Evolutionary conservation across 2,329 filamentous ascomycete genomes (phyloP), one percentile per base, ranked within the genome.

Genomic region (Allantophomopsis cytisporea): DNA sequence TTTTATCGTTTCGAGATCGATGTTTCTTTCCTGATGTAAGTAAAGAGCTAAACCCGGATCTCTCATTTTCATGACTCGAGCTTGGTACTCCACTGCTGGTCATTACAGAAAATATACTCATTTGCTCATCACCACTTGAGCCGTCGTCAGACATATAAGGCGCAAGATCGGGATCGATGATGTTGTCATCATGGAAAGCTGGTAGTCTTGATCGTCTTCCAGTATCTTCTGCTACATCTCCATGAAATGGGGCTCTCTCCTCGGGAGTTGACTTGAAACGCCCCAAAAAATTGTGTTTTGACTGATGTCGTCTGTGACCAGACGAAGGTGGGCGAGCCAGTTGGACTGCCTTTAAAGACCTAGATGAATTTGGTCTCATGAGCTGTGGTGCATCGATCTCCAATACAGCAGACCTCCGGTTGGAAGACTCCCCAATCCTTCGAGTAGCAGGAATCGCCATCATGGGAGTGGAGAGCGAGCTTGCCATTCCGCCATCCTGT

Each of bases 171-270:
- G 91, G 91, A 55, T 98, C 91, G 49, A 98, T 96, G 49, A 98
- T 94, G 54, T 91, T 96, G 63, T 98, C 91, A 54, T 91, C 87
- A 56, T 98, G 91, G 50, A 98, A 96, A n/a, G 87, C 87, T 13
- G 88, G 81, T 30, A 94, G 70, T 33, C 77, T 76, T 7, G 75
- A 65, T 46, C 78, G 80, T 45, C 71, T 76, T 4, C 69, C 64
- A 36, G 69, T 62, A 42, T 87, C 80, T 39, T 93, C 76, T 8
- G 66, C 76, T 10, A 77, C 69, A 42, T 81, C 82, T 40, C 87
- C 69, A 51, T 84, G 85, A 48, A 96, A 96, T 0, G 91, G 91
- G 0, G 85, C 89, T 41, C 84, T 73, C 45, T 95, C 85, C 43
- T 93, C 85, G 14, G 77, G 65, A 5, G 71, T 67, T 6, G 73